Evolutionary conservation across 1,284 basidiomycete species (phyloP).

Genomic region (Fomitopsis palustris): DNA sequence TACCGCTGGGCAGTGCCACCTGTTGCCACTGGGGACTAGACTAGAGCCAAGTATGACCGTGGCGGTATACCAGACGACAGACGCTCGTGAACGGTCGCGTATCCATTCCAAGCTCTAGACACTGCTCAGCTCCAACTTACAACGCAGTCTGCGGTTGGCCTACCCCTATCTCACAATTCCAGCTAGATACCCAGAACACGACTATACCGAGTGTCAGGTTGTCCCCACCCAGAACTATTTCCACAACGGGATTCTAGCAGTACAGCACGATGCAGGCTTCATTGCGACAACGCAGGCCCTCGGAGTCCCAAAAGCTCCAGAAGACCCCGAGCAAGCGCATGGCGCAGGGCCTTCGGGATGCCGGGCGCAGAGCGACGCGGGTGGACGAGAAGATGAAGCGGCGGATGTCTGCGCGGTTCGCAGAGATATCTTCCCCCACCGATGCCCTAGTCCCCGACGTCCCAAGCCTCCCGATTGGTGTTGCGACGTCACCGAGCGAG

Average conservation of each 20-base stretch:
- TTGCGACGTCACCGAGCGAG: constrained; percentile 23
- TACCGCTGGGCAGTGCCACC: too few species aligned
- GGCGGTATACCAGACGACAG: too few species aligned
- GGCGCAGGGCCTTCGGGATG: constrained; percentile 12
- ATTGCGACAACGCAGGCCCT: constrained; percentile 55
- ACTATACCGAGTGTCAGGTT: background rate
- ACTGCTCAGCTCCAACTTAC: too few species aligned
- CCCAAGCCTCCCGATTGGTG: constrained; percentile 36
- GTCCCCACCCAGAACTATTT: too few species aligned
- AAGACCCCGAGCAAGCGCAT: constrained; percentile 18
- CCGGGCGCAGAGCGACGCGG: constrained; percentile 55
- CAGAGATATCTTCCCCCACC: constrained; percentile 70
- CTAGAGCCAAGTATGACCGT: too few species aligned
- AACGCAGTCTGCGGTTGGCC: too few species aligned
- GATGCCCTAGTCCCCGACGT: constrained; percentile 54
- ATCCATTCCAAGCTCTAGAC: too few species aligned
- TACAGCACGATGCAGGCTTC: constrained; percentile 49
- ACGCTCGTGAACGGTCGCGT: too few species aligned
- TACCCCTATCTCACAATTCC: too few species aligned
- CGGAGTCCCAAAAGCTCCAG: constrained; percentile 35
- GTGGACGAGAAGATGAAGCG: constrained; percentile 94
- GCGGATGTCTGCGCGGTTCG: constrained; percentile 89
- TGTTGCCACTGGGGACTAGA: too few species aligned
- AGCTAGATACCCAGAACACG: background rate
- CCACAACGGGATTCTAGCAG: background rate